These are phyloP conservation scores for Cyclaneusma minus DNA, from an alignment of 2,329 filamentous ascomycete species.

Conservation along the genomic window DNA sequence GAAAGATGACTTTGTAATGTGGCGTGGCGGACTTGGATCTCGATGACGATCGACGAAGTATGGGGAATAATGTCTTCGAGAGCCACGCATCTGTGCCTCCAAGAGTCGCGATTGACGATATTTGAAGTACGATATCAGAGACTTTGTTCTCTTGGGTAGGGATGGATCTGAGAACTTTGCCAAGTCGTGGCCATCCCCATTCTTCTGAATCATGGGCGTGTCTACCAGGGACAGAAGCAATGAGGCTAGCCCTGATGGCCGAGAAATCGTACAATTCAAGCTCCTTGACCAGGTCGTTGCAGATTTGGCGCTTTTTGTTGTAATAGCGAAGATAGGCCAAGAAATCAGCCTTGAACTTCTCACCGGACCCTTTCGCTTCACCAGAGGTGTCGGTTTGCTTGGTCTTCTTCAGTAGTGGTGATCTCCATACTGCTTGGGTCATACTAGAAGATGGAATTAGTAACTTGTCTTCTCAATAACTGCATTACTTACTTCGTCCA, in stretches of 20 bases:
- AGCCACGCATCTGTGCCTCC: slow-evolving; percentile 60
- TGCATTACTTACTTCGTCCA: slow-evolving; percentile 74
- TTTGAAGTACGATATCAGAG: slow-evolving; percentile 41
- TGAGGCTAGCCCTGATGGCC: slow-evolving; percentile 48
- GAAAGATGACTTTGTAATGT: slow-evolving; percentile 61
- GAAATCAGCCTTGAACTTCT: slow-evolving; percentile 61
- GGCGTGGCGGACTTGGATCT: slow-evolving; percentile 19
- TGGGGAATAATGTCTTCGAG: slow-evolving; percentile 43
- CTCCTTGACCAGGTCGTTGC: slow-evolving; percentile 36
- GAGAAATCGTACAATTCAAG: slow-evolving; percentile 55
- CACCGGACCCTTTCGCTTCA: slow-evolving; percentile 37
- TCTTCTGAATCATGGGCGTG: slow-evolving; percentile 36
- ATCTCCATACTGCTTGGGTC: slow-evolving; percentile 72
- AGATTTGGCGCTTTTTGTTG: slow-evolving; percentile 37
- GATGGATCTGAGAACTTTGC: slow-evolving; percentile 39
- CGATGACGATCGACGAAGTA: slow-evolving; percentile 12
- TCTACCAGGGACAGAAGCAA: slow-evolving; percentile 65
- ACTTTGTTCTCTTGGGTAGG: slow-evolving; percentile 23
- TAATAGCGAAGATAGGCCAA: slow-evolving; percentile 60
- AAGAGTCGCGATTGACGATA: slow-evolving; percentile 73
- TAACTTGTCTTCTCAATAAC: too few relatives aligned
- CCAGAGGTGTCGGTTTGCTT: slow-evolving; percentile 3
- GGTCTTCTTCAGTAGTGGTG: slow-evolving; percentile 42
- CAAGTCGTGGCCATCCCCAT: slow-evolving; percentile 64
- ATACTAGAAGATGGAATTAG: too few relatives aligned